A percentile compares a stretch with the other conserved stretches of the same genome.
These are phyloP conservation scores for Aspergillus avenaceus DNA, from an alignment of 495 filamentous ascomycete genomes.

Conservation along the genomic window DNA sequence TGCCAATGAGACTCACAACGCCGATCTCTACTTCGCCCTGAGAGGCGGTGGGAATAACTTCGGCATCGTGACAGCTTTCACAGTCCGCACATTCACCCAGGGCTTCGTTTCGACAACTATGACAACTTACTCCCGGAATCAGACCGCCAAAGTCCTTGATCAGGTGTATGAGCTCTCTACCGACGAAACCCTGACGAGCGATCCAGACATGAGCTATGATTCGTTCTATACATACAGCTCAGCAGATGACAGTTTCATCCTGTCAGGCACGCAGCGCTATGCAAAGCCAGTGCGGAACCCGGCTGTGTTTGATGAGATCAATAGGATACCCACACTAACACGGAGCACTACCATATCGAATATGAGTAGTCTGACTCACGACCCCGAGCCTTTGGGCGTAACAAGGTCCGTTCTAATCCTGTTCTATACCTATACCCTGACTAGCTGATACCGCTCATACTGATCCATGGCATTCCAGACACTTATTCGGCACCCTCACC, in stretches of 20 bases:
- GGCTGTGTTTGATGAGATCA: slow-evolving; percentile 2
- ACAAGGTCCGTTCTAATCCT: slow-evolving; percentile 2
- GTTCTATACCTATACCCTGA: background rate
- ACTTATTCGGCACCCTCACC: slow-evolving; percentile 13
- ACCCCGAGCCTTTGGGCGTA: slow-evolving; percentile 3
- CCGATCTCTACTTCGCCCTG: slow-evolving; percentile 39
- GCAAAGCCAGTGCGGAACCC: slow-evolving; percentile 8
- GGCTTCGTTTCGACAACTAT: slow-evolving; percentile 4
- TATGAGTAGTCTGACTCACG: slow-evolving; percentile 1
- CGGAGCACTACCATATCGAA: slow-evolving; percentile 3
- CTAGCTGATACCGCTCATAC: too few species aligned
- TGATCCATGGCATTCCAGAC: background rate
- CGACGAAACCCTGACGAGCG: slow-evolving; percentile 1
- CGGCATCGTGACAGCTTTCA: slow-evolving; percentile 32
- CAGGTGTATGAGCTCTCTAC: slow-evolving; percentile 11
- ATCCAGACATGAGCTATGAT: slow-evolving; percentile 13
- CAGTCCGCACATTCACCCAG: slow-evolving; percentile 9
- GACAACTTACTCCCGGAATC: slow-evolving; percentile 5
- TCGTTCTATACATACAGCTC: slow-evolving; percentile 8
- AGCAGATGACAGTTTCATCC: background rate
- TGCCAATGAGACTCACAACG: slow-evolving; percentile 25
- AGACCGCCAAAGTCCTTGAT: slow-evolving; percentile 10
- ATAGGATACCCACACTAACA: slow-evolving; percentile 9
- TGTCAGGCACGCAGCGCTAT: slow-evolving; percentile 12
- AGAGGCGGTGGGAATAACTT: slow-evolving; percentile 50